Conservation (phyloP, 768 basidiomycete species). For the Sporobolomyces pararoseus region DNA sequence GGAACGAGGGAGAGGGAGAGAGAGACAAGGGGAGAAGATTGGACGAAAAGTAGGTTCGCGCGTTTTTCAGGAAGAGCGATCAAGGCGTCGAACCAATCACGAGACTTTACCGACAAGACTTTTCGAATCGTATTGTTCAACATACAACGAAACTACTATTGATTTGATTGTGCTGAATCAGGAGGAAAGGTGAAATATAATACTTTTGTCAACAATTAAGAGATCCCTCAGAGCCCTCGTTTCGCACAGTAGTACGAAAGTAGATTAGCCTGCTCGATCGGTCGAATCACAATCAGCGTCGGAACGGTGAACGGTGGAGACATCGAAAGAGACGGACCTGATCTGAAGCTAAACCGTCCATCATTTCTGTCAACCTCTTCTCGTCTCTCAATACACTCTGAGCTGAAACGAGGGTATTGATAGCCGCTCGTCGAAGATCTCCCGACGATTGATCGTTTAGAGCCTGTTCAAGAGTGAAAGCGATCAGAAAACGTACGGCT, state of each 20-base stretch:
- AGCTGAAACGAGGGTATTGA: constrained; percentile 35
- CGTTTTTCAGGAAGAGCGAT: too few relatives aligned
- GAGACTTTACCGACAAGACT: too few relatives aligned
- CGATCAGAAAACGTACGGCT: too few relatives aligned
- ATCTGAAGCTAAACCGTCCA: constrained; percentile 32
- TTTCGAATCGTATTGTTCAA: not conserved
- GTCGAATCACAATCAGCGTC: not conserved
- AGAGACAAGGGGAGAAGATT: too few relatives aligned
- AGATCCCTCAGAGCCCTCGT: constrained; percentile 1
- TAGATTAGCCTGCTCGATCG: constrained; percentile 17
- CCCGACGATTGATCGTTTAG: constrained; percentile 27
- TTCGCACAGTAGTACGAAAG: constrained; percentile 28
- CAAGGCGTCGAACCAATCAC: too few relatives aligned
- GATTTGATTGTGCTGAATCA: not conserved
- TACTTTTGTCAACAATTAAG: not conserved
- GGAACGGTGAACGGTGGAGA: not conserved
- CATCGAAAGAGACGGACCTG: constrained; percentile 22
- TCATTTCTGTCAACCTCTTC: constrained; percentile 29
- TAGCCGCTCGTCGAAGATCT: constrained; percentile 37
- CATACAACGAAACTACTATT: not conserved
- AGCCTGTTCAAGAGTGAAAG: too few relatives aligned
- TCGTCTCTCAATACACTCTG: constrained; percentile 38
- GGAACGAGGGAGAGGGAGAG: not conserved
- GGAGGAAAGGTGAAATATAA: not conserved
- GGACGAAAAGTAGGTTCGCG: too few relatives aligned